Base-by-base conservation (phyloP, 768 basidiomycete genomes). In the Mrakia blollopis region DNA sequence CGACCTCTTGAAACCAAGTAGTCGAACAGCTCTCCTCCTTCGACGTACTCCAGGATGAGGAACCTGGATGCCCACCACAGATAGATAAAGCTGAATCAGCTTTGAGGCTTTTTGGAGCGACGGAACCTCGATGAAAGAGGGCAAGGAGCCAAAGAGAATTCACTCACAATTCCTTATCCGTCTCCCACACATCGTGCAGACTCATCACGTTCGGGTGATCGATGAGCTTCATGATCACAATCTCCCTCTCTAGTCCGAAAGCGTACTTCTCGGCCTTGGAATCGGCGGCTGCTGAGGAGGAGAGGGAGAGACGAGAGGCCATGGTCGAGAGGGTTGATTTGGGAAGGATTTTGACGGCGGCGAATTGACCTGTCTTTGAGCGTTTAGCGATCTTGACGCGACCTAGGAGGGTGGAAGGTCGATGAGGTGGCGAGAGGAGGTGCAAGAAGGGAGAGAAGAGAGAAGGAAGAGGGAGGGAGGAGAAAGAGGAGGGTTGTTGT, bases 151-250 rank as follows among this genome's bases (percentile, higher is more conserved):
- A 30, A 35, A 1, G 16, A 41, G 11, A 11, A 11, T 5, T 41
- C 6, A 83, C 85, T 83, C 89, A 97, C 79, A 96, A 88, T 77
- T 95, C 90, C 41, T 88, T 87, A 6, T 91, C 90, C 0, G 94
- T 94, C 84, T 98, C 94, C 93, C 93, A 98, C 79, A 98, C 94
- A 82, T 98, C 95, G 85, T 93, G 94, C 41, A 98, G 88, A 75
- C 89, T 90, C 88, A 97, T 89, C 79, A 98, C 89, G 83, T 96
- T 94, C 2, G 94, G 94, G 82, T 98, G 94, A 79, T 95, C 91
- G 80, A 97, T 91, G 79, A 97, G 89, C 84, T 97, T 98, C 94
- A 98, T 95, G 81, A 97, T 90, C 78, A 95, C 93, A 71, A 97
- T 96, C 84, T 98, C 95, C 78, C 94, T 89, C 83, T 96, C 92